Evolutionary conservation across 1,284 basidiomycete genomes (phyloP), one percentile per base, ranked within the genome.

Genomic region (Amylostereum areolatum): DNA sequence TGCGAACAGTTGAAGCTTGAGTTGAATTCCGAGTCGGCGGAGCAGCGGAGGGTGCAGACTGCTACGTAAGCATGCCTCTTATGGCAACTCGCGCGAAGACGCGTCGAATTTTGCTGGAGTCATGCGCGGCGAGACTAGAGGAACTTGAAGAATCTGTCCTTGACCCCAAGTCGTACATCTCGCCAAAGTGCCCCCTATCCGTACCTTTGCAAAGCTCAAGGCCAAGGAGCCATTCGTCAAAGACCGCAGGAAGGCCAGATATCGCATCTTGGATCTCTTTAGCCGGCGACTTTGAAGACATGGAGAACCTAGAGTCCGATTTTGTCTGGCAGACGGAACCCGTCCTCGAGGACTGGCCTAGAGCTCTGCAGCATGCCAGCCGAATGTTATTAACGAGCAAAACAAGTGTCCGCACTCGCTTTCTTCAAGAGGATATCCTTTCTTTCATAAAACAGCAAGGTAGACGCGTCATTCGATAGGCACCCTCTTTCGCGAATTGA

Each of bases 341-440:
- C 28, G 72, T 78, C 36, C 57, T 72, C 11, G 62, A 62, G 9
- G 71, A 85, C 48, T 89, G 85, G 86, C 60, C 71, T 32, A 58
- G 59, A 50, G 78, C 82, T 2, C 46, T 85, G 55, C 66, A 75
- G 49, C 69, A 76, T 56, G 81, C 81, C 0, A 78, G 77, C 53
- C 66, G 57, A 7, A 62, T 61, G 12, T 59, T 88, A 2, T 59
- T 83, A 52, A 68, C 71, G 4, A 69, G 74, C 55, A 80, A 74
- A 54, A 81, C 83, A 8, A 79, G 75, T 59, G 52, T 58, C 0
- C 70, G 86, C 27, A 65, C 75, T n/a, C 65, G 69, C 25, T 88
- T 89, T 57, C 62, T 89, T 32, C 70, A 71, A 45, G 81, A 85
- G 29, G 80, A 85, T 51, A 56, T 89, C 41, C 56, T 80, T 34